Evolutionary conservation across 306 rosid genomes (phyloP).

Genomic region (Trifolium pratense): DNA sequence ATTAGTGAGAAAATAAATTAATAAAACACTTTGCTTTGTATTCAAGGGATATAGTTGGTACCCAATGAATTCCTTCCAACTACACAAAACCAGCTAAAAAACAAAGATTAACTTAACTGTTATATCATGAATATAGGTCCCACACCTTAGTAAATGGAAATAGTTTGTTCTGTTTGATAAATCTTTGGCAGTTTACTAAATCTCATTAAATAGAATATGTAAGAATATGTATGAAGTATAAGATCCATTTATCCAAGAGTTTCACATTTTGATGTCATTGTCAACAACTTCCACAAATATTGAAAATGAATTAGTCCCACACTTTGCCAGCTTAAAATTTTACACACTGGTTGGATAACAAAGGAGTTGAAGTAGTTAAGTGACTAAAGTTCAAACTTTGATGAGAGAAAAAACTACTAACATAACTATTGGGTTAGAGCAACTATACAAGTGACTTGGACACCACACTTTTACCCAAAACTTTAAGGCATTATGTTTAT

Average conservation of each 20-base stretch:
- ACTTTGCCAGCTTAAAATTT: background rate
- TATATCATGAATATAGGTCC: conserved; percentile 33
- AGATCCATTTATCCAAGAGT: background rate
- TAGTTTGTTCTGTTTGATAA: background rate
- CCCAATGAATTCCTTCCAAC: conserved; percentile 46
- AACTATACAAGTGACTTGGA: no score
- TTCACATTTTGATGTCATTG: conserved; percentile 4
- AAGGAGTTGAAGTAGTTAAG: no score
- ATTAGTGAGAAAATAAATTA: conserved; percentile 26
- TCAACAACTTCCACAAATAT: background rate
- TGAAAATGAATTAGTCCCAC: background rate
- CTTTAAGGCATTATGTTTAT: no score
- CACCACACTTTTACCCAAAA: no score
- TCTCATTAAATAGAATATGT: background rate
- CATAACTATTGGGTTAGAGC: no score
- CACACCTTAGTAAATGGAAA: conserved; percentile 30
- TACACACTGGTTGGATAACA: background rate
- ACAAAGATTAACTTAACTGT: conserved; percentile 14
- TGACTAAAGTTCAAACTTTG: background rate
- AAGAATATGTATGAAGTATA: background rate
- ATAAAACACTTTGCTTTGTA: conserved; percentile 44
- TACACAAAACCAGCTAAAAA: conserved; percentile 23
- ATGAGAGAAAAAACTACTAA: no score
- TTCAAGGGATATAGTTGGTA: conserved; percentile 54
- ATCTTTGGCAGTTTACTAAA: background rate